These are phyloP conservation scores for Emmonsia crescens DNA, from an alignment of 2,329 filamentous ascomycete species.

Conservation along the genomic window DNA sequence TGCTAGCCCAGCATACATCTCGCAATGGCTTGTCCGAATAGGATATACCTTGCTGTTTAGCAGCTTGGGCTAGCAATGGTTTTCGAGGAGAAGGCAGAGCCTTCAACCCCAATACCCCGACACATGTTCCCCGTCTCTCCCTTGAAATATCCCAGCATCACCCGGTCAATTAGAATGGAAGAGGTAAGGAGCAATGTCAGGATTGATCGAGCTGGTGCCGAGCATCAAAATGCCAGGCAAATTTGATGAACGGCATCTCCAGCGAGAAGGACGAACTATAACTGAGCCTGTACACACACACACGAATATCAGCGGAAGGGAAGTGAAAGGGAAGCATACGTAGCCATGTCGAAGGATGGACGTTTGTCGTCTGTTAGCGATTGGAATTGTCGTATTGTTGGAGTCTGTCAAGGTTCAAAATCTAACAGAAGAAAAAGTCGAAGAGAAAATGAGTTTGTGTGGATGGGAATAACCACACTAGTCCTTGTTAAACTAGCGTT, in stretches of 20 bases:
- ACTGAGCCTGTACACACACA: conserved; percentile 46
- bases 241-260: conserved; percentile 38
- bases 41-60: conserved; percentile 12
- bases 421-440: conserved; percentile 13
- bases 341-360: conserved; percentile 48
- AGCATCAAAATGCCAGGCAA: conserved; percentile 24
- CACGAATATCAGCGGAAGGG: conserved; percentile 26
- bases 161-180: conserved; percentile 13
- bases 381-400: conserved; percentile 23
- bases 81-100: conserved; percentile 62
- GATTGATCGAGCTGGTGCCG: conserved; percentile 72
- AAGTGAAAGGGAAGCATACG: conserved; percentile 42
- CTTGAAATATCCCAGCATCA: conserved; percentile 4
- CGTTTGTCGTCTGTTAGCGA: conserved; percentile 27
- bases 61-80: conserved; percentile 51
- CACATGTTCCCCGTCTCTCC: conserved; percentile 28
- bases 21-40: conserved; percentile 7
- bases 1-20: conserved; percentile 38
- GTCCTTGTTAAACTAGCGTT: conserved; percentile 9
- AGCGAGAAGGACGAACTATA: conserved; percentile 78
- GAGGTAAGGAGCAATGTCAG: conserved; percentile 23
- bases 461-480: conserved; percentile 19
- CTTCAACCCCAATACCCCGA: conserved; percentile 72
- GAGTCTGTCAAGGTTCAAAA: conserved; percentile 15
- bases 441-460: conserved; percentile 26